Evolutionary conservation across 1,284 basidiomycete genomes (phyloP).

Genomic region (Entoloma clypeatum): DNA sequence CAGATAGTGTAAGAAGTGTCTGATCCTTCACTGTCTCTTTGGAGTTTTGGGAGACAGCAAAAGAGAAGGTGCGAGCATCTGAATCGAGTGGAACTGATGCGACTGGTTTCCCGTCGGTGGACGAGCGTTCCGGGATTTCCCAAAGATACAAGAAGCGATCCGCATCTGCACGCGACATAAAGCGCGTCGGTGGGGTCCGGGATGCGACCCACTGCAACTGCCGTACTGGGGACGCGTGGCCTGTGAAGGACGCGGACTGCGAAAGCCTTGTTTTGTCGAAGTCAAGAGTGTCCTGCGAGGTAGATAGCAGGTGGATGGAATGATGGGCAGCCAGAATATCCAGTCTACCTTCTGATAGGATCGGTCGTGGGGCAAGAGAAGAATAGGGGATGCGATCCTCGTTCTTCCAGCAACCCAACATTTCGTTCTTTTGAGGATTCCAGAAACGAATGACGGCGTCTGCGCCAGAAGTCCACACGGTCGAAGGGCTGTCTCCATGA

Average conservation of each 20-base stretch:
- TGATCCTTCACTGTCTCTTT: conserved; percentile 27
- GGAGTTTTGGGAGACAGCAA: conserved; percentile 33
- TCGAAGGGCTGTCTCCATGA: conserved; percentile 22
- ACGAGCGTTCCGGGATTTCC: conserved; percentile 43
- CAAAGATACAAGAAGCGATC: conserved; percentile 76
- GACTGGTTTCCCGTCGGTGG: conserved; percentile 50
- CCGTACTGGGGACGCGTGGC: conserved; percentile 59
- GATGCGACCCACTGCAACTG: conserved; percentile 49
- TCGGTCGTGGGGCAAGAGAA: conserved; percentile 43
- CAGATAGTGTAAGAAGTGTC: conserved; percentile 57
- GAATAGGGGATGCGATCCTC: conserved; percentile 57
- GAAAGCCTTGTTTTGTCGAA: conserved; percentile 38
- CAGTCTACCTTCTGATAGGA: conserved; percentile 31
- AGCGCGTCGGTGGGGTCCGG: conserved; percentile 39
- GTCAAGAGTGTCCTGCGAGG: conserved; percentile 20
- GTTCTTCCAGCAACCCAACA: conserved; percentile 48
- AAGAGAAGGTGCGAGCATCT: conserved; percentile 52
- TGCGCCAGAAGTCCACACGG: conserved; percentile 54
- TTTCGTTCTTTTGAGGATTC: conserved; percentile 48
- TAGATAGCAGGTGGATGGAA: conserved; percentile 51
- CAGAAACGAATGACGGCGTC: conserved; percentile 57
- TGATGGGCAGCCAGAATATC: conserved; percentile 59
- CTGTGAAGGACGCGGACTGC: conserved; percentile 53
- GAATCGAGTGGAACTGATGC: conserved; percentile 69
- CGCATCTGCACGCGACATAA: conserved; percentile 69